Percentiles rank a stretch among this genome's conserved stretches.
These are phyloP conservation scores for Vitis amurensis DNA, from an alignment of 164 flowering plant genomes.

Conservation along the genomic window DNA sequence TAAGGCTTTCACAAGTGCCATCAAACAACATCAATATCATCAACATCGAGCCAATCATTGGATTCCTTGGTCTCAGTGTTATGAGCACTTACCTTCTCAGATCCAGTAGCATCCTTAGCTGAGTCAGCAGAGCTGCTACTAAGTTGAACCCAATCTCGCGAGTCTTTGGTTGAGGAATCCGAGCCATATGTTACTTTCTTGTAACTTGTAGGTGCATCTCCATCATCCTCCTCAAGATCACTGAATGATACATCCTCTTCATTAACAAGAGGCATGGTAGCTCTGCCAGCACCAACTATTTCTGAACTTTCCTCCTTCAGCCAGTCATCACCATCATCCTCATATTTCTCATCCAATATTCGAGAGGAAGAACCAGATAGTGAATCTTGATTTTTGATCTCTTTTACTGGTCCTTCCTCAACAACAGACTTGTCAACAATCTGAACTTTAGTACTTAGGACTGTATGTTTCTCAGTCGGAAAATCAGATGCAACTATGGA, in stretches of 20 bases:
- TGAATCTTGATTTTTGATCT: conserved; percentile 10
- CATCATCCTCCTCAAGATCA: conserved; percentile 91
- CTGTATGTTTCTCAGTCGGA: conserved; percentile 55
- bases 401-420: conserved; percentile 34
- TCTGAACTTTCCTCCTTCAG: conserved; percentile 59
- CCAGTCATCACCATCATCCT: conserved; percentile 75
- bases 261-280: conserved; percentile 37
- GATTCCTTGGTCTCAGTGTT: conserved; percentile 47
- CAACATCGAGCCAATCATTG: conserved; percentile 78
- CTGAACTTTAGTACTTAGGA: conserved; percentile 41
- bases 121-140: conserved; percentile 46
- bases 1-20: background rate
- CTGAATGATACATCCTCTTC: conserved; percentile 77
- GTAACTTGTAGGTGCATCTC: conserved; percentile 38
- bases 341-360: conserved; percentile 29
- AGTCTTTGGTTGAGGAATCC: conserved; percentile 53
- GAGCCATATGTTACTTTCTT: conserved; percentile 46
- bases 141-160: conserved; percentile 76
- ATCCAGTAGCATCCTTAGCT: conserved; percentile 30
- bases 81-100: conserved; percentile 24
- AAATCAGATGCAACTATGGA: conserved; percentile 19
- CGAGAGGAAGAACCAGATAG: conserved; percentile 21
- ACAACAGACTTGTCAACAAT: conserved; percentile 63
- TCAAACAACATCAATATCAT: conserved; percentile 56
- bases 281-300: conserved; percentile 28